Base-by-base conservation (phyloP, 2,329 filamentous ascomycete genomes). In the Colletotrichum shisoi region DNA sequence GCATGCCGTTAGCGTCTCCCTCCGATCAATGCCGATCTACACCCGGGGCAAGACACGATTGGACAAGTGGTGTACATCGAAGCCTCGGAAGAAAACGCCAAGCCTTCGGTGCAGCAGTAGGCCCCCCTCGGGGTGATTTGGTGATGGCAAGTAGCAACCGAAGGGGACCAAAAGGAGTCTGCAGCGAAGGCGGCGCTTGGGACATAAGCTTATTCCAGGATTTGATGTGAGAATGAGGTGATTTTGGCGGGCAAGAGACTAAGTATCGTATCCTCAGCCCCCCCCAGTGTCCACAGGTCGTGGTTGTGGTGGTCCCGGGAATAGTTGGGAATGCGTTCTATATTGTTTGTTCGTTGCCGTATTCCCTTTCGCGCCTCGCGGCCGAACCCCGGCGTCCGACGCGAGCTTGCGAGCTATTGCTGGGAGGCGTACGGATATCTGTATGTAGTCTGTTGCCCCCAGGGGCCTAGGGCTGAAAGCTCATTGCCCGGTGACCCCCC, bases 41-140 rank as follows among this genome's bases (percentile, higher is more conserved):
- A 27, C 24, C 27, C 7, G 48, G 27, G 17, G 44, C 19, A 11
- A 12, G 42, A 37, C 31, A 42, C 12, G 40, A 39, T 40, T 46
- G 51, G 31, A 57, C 57, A 37, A 31, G 27, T 31, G 2, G 27
- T 31, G n/a, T 24, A 39, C 19, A 17, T 42, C 39, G 54, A 63
- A 63, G 54, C 27, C 31, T 49, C 21, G n/a, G 21, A 48, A 34
- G 57, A 62, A 54, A 34, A 62, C 21, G 62, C 62, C 57, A 62
- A 62, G 57, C 42, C 49, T 65, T 62, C 57, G 11, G 21, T 62
- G 62, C 61, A 63, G 37, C 21, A 42, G 42, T 31, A 21, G 46
- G 31, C 46, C 24, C n/a, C 46, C 24, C n/a, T 27, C 44, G 42
- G 27, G 31, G 27, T n/a, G 57, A 21, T 37, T 31, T 21, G 44